phyloP scores from a whole-genome alignment of 352 stramenopile genomes.

The Phytopythium montanum region DNA sequence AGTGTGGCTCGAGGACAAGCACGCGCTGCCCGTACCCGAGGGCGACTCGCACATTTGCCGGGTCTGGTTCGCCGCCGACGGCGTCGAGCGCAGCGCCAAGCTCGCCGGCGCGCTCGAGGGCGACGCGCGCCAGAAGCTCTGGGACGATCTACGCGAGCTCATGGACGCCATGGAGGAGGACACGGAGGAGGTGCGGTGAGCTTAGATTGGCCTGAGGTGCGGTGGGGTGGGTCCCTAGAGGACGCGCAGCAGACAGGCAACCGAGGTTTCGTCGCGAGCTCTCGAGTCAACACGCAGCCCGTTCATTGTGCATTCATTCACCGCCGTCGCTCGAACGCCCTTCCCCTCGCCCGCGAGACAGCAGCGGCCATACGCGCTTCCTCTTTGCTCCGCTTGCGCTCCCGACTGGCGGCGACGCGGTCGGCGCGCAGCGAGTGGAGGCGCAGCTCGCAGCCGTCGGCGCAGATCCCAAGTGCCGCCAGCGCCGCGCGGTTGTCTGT shows the following conservation, averaged over 20 bases:
- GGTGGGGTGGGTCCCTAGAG: neutral
- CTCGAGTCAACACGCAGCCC: neutral
- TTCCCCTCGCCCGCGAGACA: neutral
- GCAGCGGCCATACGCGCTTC: neutral
- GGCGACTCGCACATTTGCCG: constrained; percentile 87
- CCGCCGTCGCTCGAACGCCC: neutral
- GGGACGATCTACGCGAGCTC: constrained; percentile 65
- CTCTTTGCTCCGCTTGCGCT: neutral
- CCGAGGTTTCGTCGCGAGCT: neutral
- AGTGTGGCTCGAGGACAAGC: constrained; percentile 92
- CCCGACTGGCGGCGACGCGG: neutral
- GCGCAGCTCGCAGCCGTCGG: constrained; percentile 8
- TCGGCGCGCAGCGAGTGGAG: constrained; percentile 10
- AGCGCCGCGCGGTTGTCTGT: constrained; percentile 12
- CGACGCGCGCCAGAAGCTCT: constrained; percentile 71
- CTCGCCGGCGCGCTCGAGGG: constrained; percentile 88
- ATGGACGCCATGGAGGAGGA: constrained; percentile 80
- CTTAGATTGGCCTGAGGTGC: too few species aligned
- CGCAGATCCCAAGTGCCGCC: constrained; percentile 4
- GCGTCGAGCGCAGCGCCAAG: constrained; percentile 82
- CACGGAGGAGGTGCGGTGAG: constrained; percentile 67
- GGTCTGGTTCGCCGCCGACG: constrained; percentile 89
- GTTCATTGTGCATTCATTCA: neutral
- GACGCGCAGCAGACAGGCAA: neutral
- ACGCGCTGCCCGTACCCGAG: constrained; percentile 85